Conservation (phyloP, 495 filamentous ascomycete genomes). For the Aspergillus baeticus region DNA sequence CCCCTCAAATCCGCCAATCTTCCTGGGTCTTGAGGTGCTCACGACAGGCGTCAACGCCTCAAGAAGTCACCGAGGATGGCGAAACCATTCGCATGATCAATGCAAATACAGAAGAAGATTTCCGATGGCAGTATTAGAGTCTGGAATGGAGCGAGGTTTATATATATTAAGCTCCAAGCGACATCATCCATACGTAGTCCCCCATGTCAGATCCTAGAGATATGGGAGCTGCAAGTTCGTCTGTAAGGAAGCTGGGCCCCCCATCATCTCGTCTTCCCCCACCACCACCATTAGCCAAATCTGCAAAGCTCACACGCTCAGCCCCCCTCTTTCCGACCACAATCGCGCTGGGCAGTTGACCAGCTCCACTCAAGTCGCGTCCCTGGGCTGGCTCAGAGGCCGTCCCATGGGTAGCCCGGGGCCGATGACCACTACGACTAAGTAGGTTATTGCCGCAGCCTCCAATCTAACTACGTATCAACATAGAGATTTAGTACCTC, state of each 20-base stretch:
- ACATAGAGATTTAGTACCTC: too few species aligned
- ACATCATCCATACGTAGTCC: neutral
- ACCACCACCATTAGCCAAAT: neutral
- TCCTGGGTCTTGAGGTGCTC: neutral
- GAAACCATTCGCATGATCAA: too few species aligned
- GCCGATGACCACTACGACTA: slow-evolving; percentile 17
- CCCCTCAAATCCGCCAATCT: slow-evolving; percentile 18
- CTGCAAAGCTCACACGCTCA: neutral
- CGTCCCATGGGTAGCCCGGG: slow-evolving; percentile 19
- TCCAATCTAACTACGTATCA: too few species aligned
- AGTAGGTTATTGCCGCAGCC: too few species aligned
- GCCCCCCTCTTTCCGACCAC: slow-evolving; percentile 13
- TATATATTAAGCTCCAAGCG: too few species aligned
- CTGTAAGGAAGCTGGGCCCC: slow-evolving; percentile 4
- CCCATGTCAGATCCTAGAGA: neutral
- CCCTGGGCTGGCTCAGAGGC: slow-evolving; percentile 8
- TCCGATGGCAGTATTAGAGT: too few species aligned
- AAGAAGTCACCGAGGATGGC: too few species aligned
- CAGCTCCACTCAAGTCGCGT: slow-evolving; percentile 19
- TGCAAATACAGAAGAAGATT: too few species aligned
- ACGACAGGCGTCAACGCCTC: too few species aligned
- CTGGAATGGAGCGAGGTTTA: too few species aligned
- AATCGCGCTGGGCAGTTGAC: neutral
- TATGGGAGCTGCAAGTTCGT: neutral
- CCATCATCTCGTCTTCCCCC: neutral